Evolutionary conservation across 768 basidiomycete species (phyloP).

Genomic region (Lactarius vividus): DNA sequence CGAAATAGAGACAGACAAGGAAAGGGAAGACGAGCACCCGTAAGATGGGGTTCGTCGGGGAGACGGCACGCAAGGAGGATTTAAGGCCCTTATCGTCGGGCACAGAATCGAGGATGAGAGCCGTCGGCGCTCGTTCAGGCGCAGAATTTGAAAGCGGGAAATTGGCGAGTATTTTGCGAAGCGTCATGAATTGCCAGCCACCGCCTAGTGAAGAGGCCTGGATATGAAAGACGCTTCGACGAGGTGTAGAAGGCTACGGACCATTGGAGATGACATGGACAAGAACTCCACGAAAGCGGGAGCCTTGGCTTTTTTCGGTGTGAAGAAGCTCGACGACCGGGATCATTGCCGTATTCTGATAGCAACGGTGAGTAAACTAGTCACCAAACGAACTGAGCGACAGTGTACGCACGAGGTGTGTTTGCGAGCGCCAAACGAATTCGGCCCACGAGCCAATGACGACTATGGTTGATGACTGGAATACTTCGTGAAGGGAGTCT

Average conservation of each 20-base stretch:
- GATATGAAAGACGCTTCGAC: background rate
- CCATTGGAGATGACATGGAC: slow-evolving; percentile 30
- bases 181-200: slow-evolving; percentile 28
- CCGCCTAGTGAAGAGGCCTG: slow-evolving; percentile 19
- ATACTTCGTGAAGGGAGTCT: slow-evolving; percentile 17
- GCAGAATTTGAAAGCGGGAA: slow-evolving; percentile 1
- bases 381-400: background rate
- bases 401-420: slow-evolving; percentile 11
- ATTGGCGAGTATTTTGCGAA: slow-evolving; percentile 25
- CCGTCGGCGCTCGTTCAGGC: slow-evolving; percentile 18
- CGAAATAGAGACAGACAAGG: slow-evolving; percentile 24
- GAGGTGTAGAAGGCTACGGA: background rate
- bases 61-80: slow-evolving; percentile 24
- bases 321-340: slow-evolving; percentile 25
- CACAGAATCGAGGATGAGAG: slow-evolving; percentile 27
- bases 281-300: slow-evolving; percentile 22
- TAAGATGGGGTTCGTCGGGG: slow-evolving; percentile 17
- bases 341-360: slow-evolving; percentile 23
- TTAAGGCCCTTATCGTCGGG: slow-evolving; percentile 27
- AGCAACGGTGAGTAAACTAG: background rate
- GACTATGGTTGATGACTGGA: slow-evolving; percentile 15
- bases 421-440: slow-evolving; percentile 20
- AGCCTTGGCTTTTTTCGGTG: slow-evolving; percentile 7
- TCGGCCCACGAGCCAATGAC: slow-evolving; percentile 18
- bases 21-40: slow-evolving; percentile 21